phyloP scores from a whole-genome alignment of 306 rosid genomes.

The Vigna hirtella region DNA sequence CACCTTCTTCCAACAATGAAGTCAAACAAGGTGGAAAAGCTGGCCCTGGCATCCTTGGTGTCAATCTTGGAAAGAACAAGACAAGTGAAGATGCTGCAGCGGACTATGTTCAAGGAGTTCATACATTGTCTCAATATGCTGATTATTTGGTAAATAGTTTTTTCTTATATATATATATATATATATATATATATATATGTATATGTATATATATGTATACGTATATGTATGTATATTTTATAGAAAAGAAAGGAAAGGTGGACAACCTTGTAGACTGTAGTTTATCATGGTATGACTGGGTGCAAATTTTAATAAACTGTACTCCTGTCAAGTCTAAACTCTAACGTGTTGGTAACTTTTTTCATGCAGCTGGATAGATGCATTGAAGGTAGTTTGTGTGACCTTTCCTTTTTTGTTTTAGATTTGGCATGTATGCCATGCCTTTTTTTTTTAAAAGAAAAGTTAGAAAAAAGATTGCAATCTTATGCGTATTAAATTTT shows the following conservation, averaged over 20 bases:
- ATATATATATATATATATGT: too few species aligned
- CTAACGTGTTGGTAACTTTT: conserved; percentile 16
- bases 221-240: background rate
- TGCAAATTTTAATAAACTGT: conserved; percentile 14
- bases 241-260: conserved; percentile 21
- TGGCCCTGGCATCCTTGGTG: conserved; percentile 98
- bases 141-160: conserved; percentile 80
- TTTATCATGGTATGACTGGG: conserved; percentile 10
- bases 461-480: background rate
- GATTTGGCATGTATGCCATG: conserved; percentile 9
- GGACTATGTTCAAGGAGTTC: conserved; percentile 97
- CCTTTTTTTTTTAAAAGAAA: background rate
- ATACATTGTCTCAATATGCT: conserved; percentile 96
- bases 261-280: conserved; percentile 2
- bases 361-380: conserved; percentile 18
- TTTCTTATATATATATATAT: background rate
- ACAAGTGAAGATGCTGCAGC: conserved; percentile 96
- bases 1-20: conserved; percentile 70
- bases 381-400: conserved; percentile 16
- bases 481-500: conserved; percentile 1
- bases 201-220: too few species aligned
- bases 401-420: background rate
- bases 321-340: background rate
- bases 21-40: conserved; percentile 91
- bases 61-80: conserved; percentile 96